Percentiles rank a stretch among this genome's conserved stretches.
Evolutionary conservation across 495 filamentous ascomycete genomes (phyloP).

Genomic region (Aspergillus ostianus): DNA sequence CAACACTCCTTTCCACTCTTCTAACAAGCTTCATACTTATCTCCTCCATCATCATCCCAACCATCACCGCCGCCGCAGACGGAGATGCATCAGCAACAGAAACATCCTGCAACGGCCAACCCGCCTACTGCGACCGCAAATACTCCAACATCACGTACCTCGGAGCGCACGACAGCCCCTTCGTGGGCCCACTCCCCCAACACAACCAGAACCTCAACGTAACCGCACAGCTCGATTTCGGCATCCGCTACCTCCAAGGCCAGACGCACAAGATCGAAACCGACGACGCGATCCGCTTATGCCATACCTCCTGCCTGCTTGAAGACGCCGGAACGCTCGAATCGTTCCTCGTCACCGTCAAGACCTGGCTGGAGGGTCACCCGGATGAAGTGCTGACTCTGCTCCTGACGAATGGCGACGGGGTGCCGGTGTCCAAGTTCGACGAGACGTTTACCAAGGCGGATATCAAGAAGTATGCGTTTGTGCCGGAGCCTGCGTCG

Average conservation of each 20-base stretch:
- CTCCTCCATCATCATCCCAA: conserved; percentile 4
- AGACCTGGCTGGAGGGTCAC: conserved; percentile 62
- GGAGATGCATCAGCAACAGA: no score
- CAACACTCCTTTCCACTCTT: background rate
- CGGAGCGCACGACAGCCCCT: conserved; percentile 68
- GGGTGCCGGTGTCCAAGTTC: conserved; percentile 46
- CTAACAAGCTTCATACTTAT: conserved; percentile 17
- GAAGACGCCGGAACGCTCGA: conserved; percentile 63
- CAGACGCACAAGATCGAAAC: conserved; percentile 58
- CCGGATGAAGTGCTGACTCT: conserved; percentile 69
- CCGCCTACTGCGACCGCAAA: conserved; percentile 55
- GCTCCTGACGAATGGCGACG: conserved; percentile 66
- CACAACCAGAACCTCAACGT: conserved; percentile 69
- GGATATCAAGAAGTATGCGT: conserved; percentile 60
- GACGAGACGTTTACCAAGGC: conserved; percentile 51
- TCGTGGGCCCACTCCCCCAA: conserved; percentile 57
- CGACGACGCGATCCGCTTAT: conserved; percentile 54
- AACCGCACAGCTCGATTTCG: conserved; percentile 62
- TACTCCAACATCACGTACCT: conserved; percentile 68
- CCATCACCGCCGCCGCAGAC: conserved; percentile 8
- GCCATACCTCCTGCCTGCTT: conserved; percentile 63
- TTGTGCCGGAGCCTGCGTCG: conserved; percentile 40
- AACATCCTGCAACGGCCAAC: conserved; percentile 62
- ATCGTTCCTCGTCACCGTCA: conserved; percentile 56
- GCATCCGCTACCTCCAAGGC: conserved; percentile 66